Percentiles rank a stretch among this genome's conserved stretches.
Conservation (phyloP, 2,329 filamentous ascomycete species). For the Diplodia scrobiculata region DNA sequence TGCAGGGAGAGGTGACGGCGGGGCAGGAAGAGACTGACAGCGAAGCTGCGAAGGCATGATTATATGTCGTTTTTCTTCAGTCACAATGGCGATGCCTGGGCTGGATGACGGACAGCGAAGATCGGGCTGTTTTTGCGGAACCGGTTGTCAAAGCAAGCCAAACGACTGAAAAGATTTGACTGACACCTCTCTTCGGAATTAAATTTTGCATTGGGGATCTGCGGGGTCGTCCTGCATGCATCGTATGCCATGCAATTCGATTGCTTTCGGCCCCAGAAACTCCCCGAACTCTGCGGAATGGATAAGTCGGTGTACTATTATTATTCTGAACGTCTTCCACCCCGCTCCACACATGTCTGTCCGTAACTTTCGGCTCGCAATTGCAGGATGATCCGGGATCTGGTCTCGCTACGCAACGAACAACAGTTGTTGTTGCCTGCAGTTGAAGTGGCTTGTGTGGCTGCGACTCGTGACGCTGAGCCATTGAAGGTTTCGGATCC, state of each 20-base stretch:
- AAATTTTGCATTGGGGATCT: not conserved
- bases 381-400: too few species aligned
- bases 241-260: too few species aligned
- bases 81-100: not conserved
- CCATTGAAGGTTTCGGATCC: not conserved
- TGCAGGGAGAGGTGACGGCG: not conserved
- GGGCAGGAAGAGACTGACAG: too few species aligned
- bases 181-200: not conserved
- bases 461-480: not conserved
- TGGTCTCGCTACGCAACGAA: too few species aligned
- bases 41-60: constrained; percentile 1
- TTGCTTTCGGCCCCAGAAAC: too few species aligned
- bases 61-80: not conserved
- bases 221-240: not conserved
- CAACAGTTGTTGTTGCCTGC: not conserved
- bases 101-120: not conserved
- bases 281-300: too few species aligned
- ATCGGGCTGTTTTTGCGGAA: not conserved
- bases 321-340: too few species aligned
- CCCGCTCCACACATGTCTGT: not conserved
- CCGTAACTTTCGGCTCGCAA: too few species aligned
- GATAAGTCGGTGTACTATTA: not conserved
- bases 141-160: not conserved
- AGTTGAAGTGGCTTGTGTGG: not conserved
- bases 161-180: not conserved